A percentile compares a stretch with the other conserved stretches of the same genome.
Evolutionary conservation across 192 early-diverging fungal genomes (phyloP).

Genomic region (Rhizoclosmatium sp.): DNA sequence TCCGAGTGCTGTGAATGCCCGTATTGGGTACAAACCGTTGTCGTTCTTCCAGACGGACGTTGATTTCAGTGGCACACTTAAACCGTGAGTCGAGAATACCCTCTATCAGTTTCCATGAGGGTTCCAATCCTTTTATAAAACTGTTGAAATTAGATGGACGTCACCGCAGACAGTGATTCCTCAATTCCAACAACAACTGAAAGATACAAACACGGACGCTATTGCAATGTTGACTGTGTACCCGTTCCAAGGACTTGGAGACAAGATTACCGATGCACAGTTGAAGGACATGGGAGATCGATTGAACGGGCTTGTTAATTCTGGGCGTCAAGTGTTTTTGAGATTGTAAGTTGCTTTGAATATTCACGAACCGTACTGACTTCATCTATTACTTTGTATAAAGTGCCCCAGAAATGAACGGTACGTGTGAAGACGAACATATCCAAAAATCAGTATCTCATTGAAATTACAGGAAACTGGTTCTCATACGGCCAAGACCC

Average conservation of each 20-base stretch:
- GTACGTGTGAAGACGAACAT: background rate
- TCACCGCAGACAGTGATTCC: slow-evolving; percentile 1
- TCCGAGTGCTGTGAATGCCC: slow-evolving; percentile 16
- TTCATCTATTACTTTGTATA: background rate
- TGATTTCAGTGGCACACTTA: slow-evolving; percentile 33
- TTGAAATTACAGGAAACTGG: background rate
- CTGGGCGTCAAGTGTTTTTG: slow-evolving; percentile 19
- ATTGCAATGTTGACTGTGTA: slow-evolving; percentile 25
- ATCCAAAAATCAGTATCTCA: too few species aligned
- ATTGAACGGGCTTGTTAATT: background rate
- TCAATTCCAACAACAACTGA: slow-evolving; percentile 20
- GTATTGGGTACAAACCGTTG: slow-evolving; percentile 32
- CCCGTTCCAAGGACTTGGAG: slow-evolving; percentile 31
- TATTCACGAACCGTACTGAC: background rate
- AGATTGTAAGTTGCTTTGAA: slow-evolving; percentile 1
- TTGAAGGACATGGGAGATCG: slow-evolving; percentile 5
- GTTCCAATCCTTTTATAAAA: background rate
- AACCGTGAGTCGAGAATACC: slow-evolving; percentile 18
- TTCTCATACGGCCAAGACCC: slow-evolving; percentile 21
- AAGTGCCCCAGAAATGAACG: slow-evolving; percentile 27
- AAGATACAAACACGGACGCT: slow-evolving; percentile 28
- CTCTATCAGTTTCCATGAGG: background rate
- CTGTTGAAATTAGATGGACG: slow-evolving; percentile 20
- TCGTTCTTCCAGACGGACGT: slow-evolving; percentile 38
- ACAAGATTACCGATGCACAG: slow-evolving; percentile 25